Evolutionary conservation across 495 filamentous ascomycete species (phyloP), one percentile per base, ranked within the genome.

Genomic region (Penicillium tannophilum): DNA sequence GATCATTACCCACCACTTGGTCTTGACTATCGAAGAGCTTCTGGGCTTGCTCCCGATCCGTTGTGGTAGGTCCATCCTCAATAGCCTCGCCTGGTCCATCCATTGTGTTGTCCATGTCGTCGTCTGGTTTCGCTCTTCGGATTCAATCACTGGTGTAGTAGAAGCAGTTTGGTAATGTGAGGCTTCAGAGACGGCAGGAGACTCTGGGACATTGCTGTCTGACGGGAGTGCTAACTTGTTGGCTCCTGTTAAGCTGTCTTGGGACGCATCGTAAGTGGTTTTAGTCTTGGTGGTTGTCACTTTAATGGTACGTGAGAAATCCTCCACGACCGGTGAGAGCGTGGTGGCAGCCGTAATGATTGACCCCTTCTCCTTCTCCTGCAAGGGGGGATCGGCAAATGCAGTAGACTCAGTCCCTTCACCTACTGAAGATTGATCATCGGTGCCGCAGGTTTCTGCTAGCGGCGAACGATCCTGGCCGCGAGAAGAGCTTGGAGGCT

Each of bases 1-100:
- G 84, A 16, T 88, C 86, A 67, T 89, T 92, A 5, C 78, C 78
- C 23, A 92, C 86, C 54, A 90, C 86, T 56, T 88, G 83, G 63
- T 96, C 91, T 59, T 91, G 87, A n/a, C 91, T 91, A 36, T 92
- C 86, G 65, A 83, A 98, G 5, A 98, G 88, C 69, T 86, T 88
- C 62, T 85, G 83, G 0, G 94, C 94, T 63, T 87, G 85, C 60
- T 88, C 85, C 19, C 82, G 79, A 52, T 93, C 90, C 31, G 63
- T 56, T 35, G 81, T 79, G 0, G 81, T 88, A 4, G 84, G 80
- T 31, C 68, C 59, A 51, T 76, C 66, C 20, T 72, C 61, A 12
- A 66, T 10, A 17, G 58, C 46, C 4, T 71, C 66, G 24, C 63
- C 66, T 6, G 69, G 61, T 31, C 61, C 45, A 63, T 73, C 59